These are phyloP conservation scores for Hyaloperonospora arabidopsidis DNA, from an alignment of 352 stramenopile genomes.

Conservation along the genomic window DNA sequence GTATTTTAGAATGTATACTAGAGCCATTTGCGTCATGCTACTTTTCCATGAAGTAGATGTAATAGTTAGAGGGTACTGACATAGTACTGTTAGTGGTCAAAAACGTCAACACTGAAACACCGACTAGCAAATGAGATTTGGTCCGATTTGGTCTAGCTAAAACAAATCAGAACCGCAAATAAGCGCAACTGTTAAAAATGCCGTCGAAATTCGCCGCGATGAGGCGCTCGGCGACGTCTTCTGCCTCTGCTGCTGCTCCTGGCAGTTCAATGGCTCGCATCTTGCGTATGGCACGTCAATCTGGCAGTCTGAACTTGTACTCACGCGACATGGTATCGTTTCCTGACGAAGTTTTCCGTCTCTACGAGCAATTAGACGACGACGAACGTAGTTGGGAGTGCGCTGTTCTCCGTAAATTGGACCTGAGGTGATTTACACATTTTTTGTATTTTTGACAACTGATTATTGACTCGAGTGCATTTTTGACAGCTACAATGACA, in stretches of 20 bases:
- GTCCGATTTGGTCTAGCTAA: too few species aligned
- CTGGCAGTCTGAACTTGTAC: slow-evolving; percentile 55
- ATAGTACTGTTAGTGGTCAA: too few species aligned
- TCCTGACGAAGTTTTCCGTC: slow-evolving; percentile 47
- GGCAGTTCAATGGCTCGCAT: slow-evolving; percentile 25
- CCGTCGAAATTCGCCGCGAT: slow-evolving; percentile 41
- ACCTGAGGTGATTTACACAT: slow-evolving; percentile 42
- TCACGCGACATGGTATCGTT: slow-evolving; percentile 44
- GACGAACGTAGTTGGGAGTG: slow-evolving; percentile 74
- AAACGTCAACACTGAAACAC: too few species aligned
- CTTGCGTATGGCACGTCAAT: slow-evolving; percentile 49
- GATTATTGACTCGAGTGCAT: background rate
- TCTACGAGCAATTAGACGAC: slow-evolving; percentile 54
- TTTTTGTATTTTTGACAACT: background rate
- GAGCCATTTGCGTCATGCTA: too few species aligned
- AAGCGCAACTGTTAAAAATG: slow-evolving; percentile 19
- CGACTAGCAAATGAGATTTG: too few species aligned
- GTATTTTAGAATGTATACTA: too few species aligned
- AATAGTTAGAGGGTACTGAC: too few species aligned
- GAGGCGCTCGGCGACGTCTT: slow-evolving; percentile 11
- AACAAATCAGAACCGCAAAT: background rate
- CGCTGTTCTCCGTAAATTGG: slow-evolving; percentile 52
- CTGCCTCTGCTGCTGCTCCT: slow-evolving; percentile 5
- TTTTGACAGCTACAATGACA: slow-evolving; percentile 65
- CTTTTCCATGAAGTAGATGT: too few species aligned